Evolutionary conservation across 108 stramenopile genomes (phyloP), one percentile per base, ranked within the genome.

Genomic region (Conticribra guillardii): DNA sequence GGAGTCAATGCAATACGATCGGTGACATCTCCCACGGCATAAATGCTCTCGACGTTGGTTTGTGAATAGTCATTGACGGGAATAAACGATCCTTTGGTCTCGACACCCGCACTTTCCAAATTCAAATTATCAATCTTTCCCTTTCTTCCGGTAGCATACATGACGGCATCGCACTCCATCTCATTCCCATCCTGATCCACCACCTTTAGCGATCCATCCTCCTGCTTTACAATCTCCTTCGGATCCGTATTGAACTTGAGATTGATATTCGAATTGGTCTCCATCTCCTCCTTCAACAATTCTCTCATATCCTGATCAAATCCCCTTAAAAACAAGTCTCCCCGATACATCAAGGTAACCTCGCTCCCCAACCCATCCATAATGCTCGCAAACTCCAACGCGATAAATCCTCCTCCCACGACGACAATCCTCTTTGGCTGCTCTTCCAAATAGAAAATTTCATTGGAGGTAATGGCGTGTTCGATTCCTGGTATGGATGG

Each of bases 381-480:
- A 50, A 97, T 93, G 48, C 63, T 68, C 17, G 95, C 96, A 57
- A 96, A 89, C 82, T 97, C 97, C 14, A 91, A 82, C 4, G 93
- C 97, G 64, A 97, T 97, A 75, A 92, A 96, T 1, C 97, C 97
- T 11, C 92, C 95, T 23, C 97, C 97, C 11, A 97, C 90, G 31
- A 96, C 79, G 5, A 93, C 91, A 28, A 92, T 86, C 32, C 81
- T 68, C 54, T 82, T 86, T 46, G 95, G 95, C 74, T 92, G 92
- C 73, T 89, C 85, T 69, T 84, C 68, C 61, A 94, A 52, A 32
- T 90, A 90, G 45, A 96, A 96, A 34, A 96, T 91, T 49, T 89
- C 90, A 72, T 96, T 89, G 65, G 87, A 88, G 17, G 87, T 81
- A 59, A 96, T 92, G 74, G 85, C 73, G 54, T 89, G 90, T 71